Evolutionary conservation across 495 filamentous ascomycete genomes (phyloP).

Genomic region (Daldinia decipiens): DNA sequence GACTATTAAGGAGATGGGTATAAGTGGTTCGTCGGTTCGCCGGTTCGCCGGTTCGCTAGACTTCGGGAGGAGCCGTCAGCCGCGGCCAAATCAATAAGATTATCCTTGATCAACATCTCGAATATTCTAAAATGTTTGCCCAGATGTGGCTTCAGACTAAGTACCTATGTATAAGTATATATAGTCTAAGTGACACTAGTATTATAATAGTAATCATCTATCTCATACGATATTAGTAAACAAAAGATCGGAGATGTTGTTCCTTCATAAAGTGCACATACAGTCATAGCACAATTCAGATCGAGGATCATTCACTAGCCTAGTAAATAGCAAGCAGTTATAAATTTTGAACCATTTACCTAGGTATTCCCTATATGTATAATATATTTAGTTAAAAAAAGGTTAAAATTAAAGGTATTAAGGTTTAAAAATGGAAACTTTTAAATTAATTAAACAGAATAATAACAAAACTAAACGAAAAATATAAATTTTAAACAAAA

Average conservation of each 20-base stretch:
- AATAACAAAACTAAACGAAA: too few relatives aligned
- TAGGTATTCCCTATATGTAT: too few relatives aligned
- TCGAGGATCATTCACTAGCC: background rate
- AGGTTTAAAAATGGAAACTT: too few relatives aligned
- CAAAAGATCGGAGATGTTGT: background rate
- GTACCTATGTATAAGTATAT: background rate
- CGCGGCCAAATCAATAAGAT: background rate
- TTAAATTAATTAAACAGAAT: too few relatives aligned
- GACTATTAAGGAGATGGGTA: background rate
- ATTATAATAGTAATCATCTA: background rate
- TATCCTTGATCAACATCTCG: background rate
- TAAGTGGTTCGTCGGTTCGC: background rate
- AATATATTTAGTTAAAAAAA: too few relatives aligned
- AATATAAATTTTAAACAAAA: too few relatives aligned
- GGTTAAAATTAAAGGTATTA: too few relatives aligned
- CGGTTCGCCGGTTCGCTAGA: background rate
- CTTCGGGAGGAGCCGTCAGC: constrained; percentile 3
- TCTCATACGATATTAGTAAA: background rate
- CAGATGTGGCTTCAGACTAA: background rate
- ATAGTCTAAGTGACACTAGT: background rate
- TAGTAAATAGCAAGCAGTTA: background rate
- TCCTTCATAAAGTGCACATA: background rate
- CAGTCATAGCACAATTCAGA: background rate
- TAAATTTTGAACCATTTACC: background rate
- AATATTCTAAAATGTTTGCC: background rate